Base-by-base conservation (phyloP, 371 early-diverging fungal genomes). In the Umbelopsis sp. region DNA sequence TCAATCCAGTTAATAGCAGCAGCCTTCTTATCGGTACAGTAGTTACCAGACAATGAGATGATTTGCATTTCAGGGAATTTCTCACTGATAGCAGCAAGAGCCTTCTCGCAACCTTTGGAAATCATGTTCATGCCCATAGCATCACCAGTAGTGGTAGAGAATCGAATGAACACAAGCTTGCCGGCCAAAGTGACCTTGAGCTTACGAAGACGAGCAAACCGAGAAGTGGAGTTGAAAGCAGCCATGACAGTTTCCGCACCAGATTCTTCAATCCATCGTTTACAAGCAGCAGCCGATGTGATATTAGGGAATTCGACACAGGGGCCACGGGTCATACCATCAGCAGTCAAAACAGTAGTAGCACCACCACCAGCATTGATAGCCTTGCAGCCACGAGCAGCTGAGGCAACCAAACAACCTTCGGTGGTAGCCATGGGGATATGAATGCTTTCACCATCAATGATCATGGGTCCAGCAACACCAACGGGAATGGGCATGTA, bases 61-160 rank as follows among this genome's bases (percentile, higher is more conserved):
- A 97, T 86, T 69, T 87, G 84, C 91, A 94, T 93, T 44, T 84
- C 86, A 5, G 91, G 90, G 80, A 91, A 97, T 22, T 76, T 70
- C 29, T 86, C 82, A 16, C 74, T 65, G 29, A 96, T 80, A 0
- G 83, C 77, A n/a, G 79, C 76, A 66, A 94, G 75, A 0, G 94
- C 88, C 72, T 89, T 87, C 80, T 96, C 95, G 70, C 93, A 93
- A 37, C 97, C 97, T 78, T 98, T 98, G 25, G 97, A 97, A 53
- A 98, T 97, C 99, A 98, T 98, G 81, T 98, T 98, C 99, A 98
- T 98, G 32, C 99, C 99, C 99, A 98, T 98, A 8, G 99, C 99
- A 80, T 98, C 99, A 63, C 99, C 99, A 2, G 99, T 97, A 4
- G 91, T 86, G 0, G 98, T 96, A 3, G 90, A 82, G 82, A 97